Conservation (phyloP, 176 grass and related monocot species). For the Hordeum marinum region DNA sequence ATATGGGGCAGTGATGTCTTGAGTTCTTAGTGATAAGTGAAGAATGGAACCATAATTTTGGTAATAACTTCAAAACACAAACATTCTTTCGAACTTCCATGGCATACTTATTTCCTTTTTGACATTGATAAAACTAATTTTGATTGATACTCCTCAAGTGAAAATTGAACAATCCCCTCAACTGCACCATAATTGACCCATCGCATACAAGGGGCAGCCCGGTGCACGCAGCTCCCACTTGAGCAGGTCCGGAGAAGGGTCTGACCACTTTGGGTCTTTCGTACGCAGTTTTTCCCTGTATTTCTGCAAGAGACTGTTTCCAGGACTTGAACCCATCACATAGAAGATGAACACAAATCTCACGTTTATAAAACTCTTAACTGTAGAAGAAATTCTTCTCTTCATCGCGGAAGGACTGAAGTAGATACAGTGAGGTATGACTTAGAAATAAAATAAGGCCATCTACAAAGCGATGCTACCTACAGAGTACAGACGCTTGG, state of each 20-base stretch:
- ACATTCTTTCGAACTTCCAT: neutral
- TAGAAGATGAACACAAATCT: neutral
- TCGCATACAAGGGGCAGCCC: too few species aligned
- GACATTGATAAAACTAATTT: neutral
- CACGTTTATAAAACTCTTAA: neutral
- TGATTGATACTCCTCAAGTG: neutral
- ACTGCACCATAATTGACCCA: neutral
- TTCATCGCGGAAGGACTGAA: neutral
- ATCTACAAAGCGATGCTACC: too few species aligned
- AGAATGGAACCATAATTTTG: neutral
- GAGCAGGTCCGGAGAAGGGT: too few species aligned
- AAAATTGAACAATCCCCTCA: neutral
- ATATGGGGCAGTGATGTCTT: neutral
- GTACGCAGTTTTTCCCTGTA: too few species aligned
- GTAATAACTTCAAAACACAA: neutral
- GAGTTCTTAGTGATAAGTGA: neutral
- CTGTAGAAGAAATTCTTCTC: neutral
- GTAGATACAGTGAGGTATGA: neutral
- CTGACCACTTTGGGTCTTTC: too few species aligned
- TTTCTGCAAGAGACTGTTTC: too few species aligned
- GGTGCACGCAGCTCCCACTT: too few species aligned
- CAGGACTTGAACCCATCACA: neutral
- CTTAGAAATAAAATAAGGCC: neutral
- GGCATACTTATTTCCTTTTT: neutral
- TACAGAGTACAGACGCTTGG: too few species aligned